phyloP scores from a whole-genome alignment of 768 basidiomycete species.

The Tylopilus plumbeoviolaceoides region DNA sequence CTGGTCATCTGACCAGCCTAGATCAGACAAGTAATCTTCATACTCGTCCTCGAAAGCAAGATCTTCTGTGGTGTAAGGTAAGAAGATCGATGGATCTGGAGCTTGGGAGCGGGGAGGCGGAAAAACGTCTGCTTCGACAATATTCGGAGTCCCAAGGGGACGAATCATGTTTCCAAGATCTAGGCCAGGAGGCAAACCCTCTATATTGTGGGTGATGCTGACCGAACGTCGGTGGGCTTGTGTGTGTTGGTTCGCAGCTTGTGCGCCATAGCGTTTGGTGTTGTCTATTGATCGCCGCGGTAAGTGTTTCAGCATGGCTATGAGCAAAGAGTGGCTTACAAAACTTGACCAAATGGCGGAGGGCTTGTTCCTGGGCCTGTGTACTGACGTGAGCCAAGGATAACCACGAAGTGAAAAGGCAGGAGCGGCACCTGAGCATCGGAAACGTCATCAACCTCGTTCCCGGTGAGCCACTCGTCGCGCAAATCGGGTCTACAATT shows the following conservation, averaged over 20 bases:
- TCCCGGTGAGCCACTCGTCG: slow-evolving; percentile 95
- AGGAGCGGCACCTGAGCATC: slow-evolving; percentile 71
- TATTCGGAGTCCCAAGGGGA: slow-evolving; percentile 70
- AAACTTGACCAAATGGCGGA: slow-evolving; percentile 91
- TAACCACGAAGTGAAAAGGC: neutral
- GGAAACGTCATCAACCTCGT: slow-evolving; percentile 86
- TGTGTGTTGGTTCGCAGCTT: slow-evolving; percentile 45
- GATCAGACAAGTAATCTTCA: slow-evolving; percentile 90
- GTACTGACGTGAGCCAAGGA: slow-evolving; percentile 9
- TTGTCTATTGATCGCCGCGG: slow-evolving; percentile 56
- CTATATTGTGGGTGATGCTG: slow-evolving; percentile 78
- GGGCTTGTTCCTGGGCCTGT: slow-evolving; percentile 91
- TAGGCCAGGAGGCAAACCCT: slow-evolving; percentile 70
- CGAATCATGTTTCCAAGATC: slow-evolving; percentile 73
- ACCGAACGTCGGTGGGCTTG: slow-evolving; percentile 75
- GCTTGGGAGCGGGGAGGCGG: slow-evolving; percentile 88
- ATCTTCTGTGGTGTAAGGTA: slow-evolving; percentile 90
- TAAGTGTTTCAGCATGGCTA: slow-evolving; percentile 4
- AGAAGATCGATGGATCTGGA: slow-evolving; percentile 76
- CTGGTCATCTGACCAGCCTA: slow-evolving; percentile 68
- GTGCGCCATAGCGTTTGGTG: slow-evolving; percentile 78
- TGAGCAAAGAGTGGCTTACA: slow-evolving; percentile 51
- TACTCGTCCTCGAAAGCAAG: slow-evolving; percentile 96
- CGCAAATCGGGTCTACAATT: slow-evolving; percentile 95
- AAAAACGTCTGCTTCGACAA: slow-evolving; percentile 88